Evolutionary conservation across 495 filamentous ascomycete genomes (phyloP), one percentile per base, ranked within the genome.

Genomic region (Venustampulla echinocandica): DNA sequence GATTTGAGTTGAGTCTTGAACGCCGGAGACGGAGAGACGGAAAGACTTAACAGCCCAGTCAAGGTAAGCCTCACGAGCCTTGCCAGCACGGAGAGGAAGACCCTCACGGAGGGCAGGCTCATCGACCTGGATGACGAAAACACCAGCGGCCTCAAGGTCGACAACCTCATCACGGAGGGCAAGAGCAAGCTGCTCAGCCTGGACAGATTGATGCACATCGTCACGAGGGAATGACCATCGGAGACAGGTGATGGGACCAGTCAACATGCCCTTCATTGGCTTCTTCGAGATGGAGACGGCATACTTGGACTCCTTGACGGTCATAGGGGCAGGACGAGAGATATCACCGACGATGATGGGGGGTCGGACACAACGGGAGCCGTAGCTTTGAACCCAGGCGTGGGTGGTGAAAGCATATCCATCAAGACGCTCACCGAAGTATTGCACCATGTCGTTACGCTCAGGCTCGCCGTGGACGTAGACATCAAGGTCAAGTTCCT

Each of bases 221-320:
- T 94, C 87, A 82, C 92, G 92, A 61, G 92, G 92, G 85, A 96
- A 98, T 41, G 92, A 98, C 92, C 92, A 98, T 59, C 92, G 84
- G 57, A 98, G 73, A 68, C 92, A 97, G 64, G 92, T 98, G 71
- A 98, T 92, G 50, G 92, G 92, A 40, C 92, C 92, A 68, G 92
- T 98, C 64, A 98, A 83, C 92, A 98, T 98, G 67, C 92, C 92
- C 84, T 98, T 98, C 87, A 92, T 97, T 66, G 92, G 90, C 79
- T 95, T 96, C 74, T 85, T 90, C 64, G 90, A 87, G 71, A 95
- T 80, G 32, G 85, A 89, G 46, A 85, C 88, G 54, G 92, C 92
- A 67, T 94, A 98, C 76, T 97, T 92, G 64, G 88, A 95, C 79
- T 98, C 92, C 82, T 97, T 98, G 69, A 98, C 92, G 52, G 93